Base-by-base conservation (phyloP, 2,329 filamentous ascomycete genomes). In the Colletotrichum limetticola region DNA sequence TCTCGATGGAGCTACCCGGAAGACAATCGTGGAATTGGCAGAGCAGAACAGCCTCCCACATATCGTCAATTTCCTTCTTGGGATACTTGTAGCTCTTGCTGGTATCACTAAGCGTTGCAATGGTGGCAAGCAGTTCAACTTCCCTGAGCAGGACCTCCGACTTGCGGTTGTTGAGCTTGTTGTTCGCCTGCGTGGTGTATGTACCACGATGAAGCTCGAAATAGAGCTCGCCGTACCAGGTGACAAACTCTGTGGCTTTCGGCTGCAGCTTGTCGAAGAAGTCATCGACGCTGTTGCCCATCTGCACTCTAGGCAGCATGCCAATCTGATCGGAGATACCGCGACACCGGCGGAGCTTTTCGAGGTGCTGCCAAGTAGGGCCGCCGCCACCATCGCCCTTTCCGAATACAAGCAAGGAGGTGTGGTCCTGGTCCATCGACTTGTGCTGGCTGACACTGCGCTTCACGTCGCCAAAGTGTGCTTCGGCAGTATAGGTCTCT, bases 21-120 rank as follows among this genome's bases (percentile, higher is more conserved):
- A 99, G 87, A 80, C 97, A 98, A 80, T 99, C 97, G 76, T 99
- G 97, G 87, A 99, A 99, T 79, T 99, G 97, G 76, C 96, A 98
- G 30, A 98, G 90, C 28, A 98, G 87, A 3, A 96, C 93, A 68
- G 90, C 89, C 85, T 98, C 96, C 97, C 97, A 99, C 91, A 99
- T 97, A 70, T 93, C 89, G 79, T 99, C 97, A 68, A 99, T 92
- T n/a, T 97, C 91, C 80, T 93, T 91, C 83, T 97, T 98, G 11
- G 97, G 97, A 80, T 98, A 99, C 79, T 93, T 93, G 85, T 98
- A 98, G 2, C 86, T 86, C 35, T 87, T 86, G 35, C 59, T 66
- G 71, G 90, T 84, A 74, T 92, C 86, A 77, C 91, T 91, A 74
- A 98, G 85, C 2, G 93, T 97, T 5, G 95, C 95, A 76, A 97